These are phyloP conservation scores for Fragaria vesca DNA, from an alignment of 306 rosid genomes.

Conservation along the genomic window DNA sequence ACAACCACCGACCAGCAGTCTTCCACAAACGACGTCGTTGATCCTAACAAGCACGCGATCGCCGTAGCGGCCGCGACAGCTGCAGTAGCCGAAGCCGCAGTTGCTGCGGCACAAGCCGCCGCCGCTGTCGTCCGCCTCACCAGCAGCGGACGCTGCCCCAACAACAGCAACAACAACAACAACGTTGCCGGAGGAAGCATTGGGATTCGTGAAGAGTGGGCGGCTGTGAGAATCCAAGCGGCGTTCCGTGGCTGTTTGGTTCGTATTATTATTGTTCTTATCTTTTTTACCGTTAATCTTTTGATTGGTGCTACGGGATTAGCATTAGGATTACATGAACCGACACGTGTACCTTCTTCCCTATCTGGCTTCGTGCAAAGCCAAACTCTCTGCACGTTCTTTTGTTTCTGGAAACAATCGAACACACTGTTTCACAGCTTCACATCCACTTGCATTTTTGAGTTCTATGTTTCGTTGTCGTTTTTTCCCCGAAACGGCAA, in stretches of 20 bases:
- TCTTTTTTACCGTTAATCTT: neutral
- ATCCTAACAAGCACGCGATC: slow-evolving; percentile 48
- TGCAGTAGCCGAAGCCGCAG: slow-evolving; percentile 57
- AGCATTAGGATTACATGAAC: neutral
- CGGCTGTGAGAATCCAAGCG: slow-evolving; percentile 77
- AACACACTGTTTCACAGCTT: neutral
- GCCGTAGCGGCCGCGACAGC: slow-evolving; percentile 56
- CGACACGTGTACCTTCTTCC: slow-evolving; percentile 23
- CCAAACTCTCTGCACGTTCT: neutral
- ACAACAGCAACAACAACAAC: neutral
- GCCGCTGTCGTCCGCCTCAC: slow-evolving; percentile 57
- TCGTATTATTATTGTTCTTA: slow-evolving; percentile 19
- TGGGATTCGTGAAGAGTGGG: slow-evolving; percentile 52
- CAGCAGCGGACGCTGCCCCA: slow-evolving; percentile 26
- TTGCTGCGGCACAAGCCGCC: slow-evolving; percentile 61
- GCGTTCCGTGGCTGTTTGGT: slow-evolving; percentile 91
- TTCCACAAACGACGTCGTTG: slow-evolving; percentile 7
- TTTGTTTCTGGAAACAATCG: neutral
- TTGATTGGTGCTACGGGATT: slow-evolving; percentile 25
- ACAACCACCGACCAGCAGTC: neutral
- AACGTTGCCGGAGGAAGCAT: slow-evolving; percentile 10
- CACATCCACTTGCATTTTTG: neutral
- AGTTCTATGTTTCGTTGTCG: slow-evolving; percentile 36
- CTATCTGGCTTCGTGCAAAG: neutral
- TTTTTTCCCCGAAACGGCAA: slow-evolving; percentile 17